A percentile compares a stretch with the other conserved stretches of the same genome.
Conservation (phyloP, 108 stramenopile genomes). For the Cylindrotheca fusiformis region DNA sequence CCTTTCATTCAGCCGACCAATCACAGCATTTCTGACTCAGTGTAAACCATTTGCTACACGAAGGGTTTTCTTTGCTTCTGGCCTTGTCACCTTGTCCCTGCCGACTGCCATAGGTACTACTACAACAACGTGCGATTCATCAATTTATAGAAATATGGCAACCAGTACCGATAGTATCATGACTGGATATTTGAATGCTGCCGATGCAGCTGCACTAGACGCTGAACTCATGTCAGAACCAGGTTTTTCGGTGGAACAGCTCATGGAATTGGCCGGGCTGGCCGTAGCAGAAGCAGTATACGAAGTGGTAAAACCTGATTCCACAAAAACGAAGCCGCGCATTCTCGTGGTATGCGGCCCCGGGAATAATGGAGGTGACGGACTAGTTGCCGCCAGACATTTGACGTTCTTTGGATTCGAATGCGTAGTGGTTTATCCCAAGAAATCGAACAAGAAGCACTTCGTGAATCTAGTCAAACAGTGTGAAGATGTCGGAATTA, state of each 20-base stretch:
- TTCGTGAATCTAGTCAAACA: conserved; percentile 85
- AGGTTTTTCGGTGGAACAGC: conserved; percentile 93
- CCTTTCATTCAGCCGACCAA: not conserved
- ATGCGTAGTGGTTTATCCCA: conserved; percentile 89
- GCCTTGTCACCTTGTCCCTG: not conserved
- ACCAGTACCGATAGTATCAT: not conserved
- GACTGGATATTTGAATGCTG: conserved; percentile 74
- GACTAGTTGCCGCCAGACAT: conserved; percentile 97
- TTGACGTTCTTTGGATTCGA: conserved; percentile 88
- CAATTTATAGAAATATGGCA: not conserved
- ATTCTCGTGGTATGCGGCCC: conserved; percentile 85
- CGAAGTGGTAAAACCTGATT: conserved; percentile 31
- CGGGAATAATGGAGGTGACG: conserved; percentile 99
- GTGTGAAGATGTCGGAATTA: conserved; percentile 78
- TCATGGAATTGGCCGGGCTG: conserved; percentile 99
- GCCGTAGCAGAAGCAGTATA: conserved; percentile 91
- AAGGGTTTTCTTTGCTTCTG: not conserved
- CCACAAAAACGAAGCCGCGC: conserved; percentile 14
- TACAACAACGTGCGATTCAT: not conserved
- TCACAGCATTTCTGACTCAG: not conserved
- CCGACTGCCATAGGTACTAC: not conserved
- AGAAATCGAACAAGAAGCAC: conserved; percentile 38
- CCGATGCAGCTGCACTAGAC: conserved; percentile 86
- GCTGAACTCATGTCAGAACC: conserved; percentile 91
- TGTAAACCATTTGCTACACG: not conserved